Base-by-base conservation (phyloP, 1,284 basidiomycete genomes). In the Papiliotrema laurentii region DNA sequence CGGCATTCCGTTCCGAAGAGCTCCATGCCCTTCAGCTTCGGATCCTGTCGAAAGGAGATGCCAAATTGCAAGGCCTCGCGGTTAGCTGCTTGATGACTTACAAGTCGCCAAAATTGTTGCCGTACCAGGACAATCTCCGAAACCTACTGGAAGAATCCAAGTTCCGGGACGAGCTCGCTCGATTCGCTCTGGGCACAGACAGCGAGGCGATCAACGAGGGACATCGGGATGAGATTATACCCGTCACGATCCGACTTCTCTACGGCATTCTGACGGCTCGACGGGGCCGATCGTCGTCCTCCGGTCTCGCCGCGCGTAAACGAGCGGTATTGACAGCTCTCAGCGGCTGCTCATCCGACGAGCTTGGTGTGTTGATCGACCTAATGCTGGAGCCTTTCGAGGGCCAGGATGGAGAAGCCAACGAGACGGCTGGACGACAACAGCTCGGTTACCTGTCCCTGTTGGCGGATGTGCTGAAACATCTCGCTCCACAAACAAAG, bases 181-280 rank as follows among this genome's bases (percentile, higher is more conserved):
- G 82, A 18, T 79, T 97, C 37, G 79, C 87, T 59, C 73, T 92
- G 9, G 74, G 76, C 7, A 53, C 58, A 14, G 68, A 73, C 26
- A 67, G 64, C 7, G 78, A 79, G 14, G 67, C 73, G 4, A 78
- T 94, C 41, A 82, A 87, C 33, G 66, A 75, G 1, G 73, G 76
- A 2, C 83, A 88, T 58, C 80, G 93, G 26, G 65, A 67, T 1
- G 83, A 85, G 59, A 76, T 91, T 9, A 79, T 97, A n/a, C 82
- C 85, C 25, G 77, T 87, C 6, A 69, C 87, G 43, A 81, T 90
- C 18, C 81, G 91, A 16, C 66, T 98, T 1, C 78, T 97, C 4
- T 99, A 87, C 70, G 96, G 96, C 3, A 72, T 89, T 54, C 88
- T 97, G 84, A 79, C 90, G 38, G 89, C 93, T 63, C 83, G 81